phyloP scores from a whole-genome alignment of 495 filamentous ascomycete genomes.

The Neurospora tetrasperma region DNA sequence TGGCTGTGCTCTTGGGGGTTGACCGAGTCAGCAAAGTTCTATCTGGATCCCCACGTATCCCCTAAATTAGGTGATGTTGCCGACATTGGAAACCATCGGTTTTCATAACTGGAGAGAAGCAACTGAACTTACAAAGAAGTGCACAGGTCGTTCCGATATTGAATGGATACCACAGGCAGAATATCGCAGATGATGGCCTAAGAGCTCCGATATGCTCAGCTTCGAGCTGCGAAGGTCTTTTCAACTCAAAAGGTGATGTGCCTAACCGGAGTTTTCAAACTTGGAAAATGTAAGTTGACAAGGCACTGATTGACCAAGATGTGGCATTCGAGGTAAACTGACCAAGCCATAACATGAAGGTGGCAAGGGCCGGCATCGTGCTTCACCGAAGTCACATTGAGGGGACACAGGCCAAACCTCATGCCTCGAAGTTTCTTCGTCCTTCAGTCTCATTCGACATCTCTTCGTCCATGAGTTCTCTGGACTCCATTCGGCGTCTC shows the following conservation, averaged over 20 bases:
- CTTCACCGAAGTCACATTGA: not conserved
- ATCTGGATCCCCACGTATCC: not conserved
- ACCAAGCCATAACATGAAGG: not conserved
- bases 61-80: too few relatives aligned
- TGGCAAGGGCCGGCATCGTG: not conserved
- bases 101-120: not conserved
- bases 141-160: not conserved
- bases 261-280: not conserved
- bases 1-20: not conserved
- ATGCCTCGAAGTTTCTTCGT: not conserved
- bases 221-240: not conserved
- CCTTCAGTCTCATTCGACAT: not conserved
- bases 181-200: not conserved
- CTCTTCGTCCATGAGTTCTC: not conserved
- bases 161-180: not conserved
- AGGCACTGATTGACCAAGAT: not conserved
- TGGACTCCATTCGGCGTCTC: not conserved
- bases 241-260: not conserved
- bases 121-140: not conserved
- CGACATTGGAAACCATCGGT: not conserved
- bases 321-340: not conserved
- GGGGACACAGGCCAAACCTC: not conserved
- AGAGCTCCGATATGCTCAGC: not conserved
- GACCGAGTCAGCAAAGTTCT: not conserved
- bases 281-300: not conserved